Base-by-base conservation (phyloP, 768 basidiomycete genomes). In the Lactarius tabidus region DNA sequence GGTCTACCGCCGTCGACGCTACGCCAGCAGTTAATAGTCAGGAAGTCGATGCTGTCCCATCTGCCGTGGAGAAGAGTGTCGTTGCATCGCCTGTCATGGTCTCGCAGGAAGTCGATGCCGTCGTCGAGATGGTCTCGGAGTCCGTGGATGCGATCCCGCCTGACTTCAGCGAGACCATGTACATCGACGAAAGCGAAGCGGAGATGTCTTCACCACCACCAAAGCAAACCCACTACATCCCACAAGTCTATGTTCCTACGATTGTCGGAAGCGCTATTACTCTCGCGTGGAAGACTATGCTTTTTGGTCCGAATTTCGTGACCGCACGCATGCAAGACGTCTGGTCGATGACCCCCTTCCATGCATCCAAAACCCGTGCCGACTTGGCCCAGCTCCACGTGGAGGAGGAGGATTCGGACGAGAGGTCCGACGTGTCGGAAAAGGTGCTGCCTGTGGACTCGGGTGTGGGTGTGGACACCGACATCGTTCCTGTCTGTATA, bases 1-100 rank as follows among this genome's bases (percentile, higher is more conserved):
- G 70, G 23, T 80, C 80, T 31, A 76, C 77, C 26, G 80, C 77
- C 31, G 76, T 87, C 61, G 85, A 86, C 65, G 86, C 86, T 7
- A 78, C 77, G 20, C 86, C 86, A 5, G 72, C 72, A 29, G 77
- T 78, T 29, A 73, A 76, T 17, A 82, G 82, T 39, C 76, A 72
- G 20, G 78, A 72, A n/a, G 77, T 86, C 39, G 80, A 83, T 43
- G 82, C 82, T 41, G 77, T 76, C 14, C 76, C 77, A 1, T 65
- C 73, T 41, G 64, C 75, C 26, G 57, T 60, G 41, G 78, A 82
- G 39, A 70, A 72, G 59, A 72, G 74, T 20, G 62, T 77, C 57
- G 72, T 72, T 28, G 75, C 73, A 7, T 61, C 62, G 45, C 73
- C 75, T 14, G 38, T 59, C 17, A 63, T 70, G 31, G 69, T 72